These are phyloP conservation scores for Phytopythium sindhum DNA, from an alignment of 352 stramenopile genomes.

Conservation along the genomic window DNA sequence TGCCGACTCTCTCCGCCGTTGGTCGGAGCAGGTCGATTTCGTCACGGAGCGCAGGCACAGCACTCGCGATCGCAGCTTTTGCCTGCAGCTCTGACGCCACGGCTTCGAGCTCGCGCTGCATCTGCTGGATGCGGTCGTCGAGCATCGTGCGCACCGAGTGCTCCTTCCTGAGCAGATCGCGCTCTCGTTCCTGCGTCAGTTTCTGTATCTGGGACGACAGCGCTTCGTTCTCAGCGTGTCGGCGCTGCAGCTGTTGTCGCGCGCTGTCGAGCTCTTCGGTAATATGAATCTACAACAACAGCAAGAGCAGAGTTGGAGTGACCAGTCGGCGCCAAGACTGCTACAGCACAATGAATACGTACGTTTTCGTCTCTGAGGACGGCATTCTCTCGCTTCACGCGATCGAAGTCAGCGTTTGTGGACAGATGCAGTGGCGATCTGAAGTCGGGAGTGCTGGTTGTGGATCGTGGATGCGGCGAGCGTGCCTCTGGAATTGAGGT, in stretches of 20 bases:
- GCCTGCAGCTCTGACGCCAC: slow-evolving; percentile 27
- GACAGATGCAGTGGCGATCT: slow-evolving; percentile 40
- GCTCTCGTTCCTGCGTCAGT: slow-evolving; percentile 36
- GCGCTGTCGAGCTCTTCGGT: slow-evolving; percentile 23
- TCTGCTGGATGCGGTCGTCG: slow-evolving; percentile 42
- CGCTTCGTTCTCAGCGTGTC: slow-evolving; percentile 25
- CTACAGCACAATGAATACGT: slow-evolving; percentile 6
- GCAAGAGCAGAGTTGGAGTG: not conserved
- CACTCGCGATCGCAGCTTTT: slow-evolving; percentile 28
- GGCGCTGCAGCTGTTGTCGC: slow-evolving; percentile 17
- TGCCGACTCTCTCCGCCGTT: slow-evolving; percentile 38
- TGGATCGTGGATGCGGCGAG: not conserved
- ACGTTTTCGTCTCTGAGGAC: slow-evolving; percentile 69
- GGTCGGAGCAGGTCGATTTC: slow-evolving; percentile 70
- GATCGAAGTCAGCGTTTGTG: slow-evolving; percentile 44
- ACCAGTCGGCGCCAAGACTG: not conserved
- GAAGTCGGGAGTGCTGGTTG: not conserved
- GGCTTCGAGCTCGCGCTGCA: slow-evolving; percentile 44
- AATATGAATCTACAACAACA: slow-evolving; percentile 31
- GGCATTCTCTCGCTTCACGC: slow-evolving; percentile 41
- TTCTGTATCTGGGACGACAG: slow-evolving; percentile 31
- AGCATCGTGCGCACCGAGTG: slow-evolving; percentile 39
- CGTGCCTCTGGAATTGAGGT: not conserved
- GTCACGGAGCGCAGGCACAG: slow-evolving; percentile 43
- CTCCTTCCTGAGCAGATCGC: slow-evolving; percentile 60